Evolutionary conservation across 768 basidiomycete species (phyloP).

Genomic region (Leucocoprinus sp.): DNA sequence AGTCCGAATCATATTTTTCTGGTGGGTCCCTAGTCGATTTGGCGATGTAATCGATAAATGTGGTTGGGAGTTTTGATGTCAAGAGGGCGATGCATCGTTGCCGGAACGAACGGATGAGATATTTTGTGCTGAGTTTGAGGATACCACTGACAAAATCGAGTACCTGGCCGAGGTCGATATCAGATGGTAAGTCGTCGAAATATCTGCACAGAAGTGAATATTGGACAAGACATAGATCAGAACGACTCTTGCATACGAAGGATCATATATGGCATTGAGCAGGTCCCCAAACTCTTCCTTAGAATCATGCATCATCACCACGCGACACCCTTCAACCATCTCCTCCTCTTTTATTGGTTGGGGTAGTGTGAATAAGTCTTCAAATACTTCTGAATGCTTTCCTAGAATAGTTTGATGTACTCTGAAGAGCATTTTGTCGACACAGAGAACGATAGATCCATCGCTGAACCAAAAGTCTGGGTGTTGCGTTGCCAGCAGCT

Average conservation of each 20-base stretch:
- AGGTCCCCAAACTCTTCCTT: constrained; percentile 41
- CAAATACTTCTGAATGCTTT: constrained; percentile 58
- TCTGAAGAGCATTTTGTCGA: constrained; percentile 32
- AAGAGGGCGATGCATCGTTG: constrained; percentile 43
- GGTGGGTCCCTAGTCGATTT: constrained; percentile 16
- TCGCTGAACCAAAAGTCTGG: constrained; percentile 38
- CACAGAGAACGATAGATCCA: constrained; percentile 35
- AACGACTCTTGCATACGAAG: constrained; percentile 25
- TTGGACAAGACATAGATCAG: background rate
- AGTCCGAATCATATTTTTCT: constrained; percentile 29
- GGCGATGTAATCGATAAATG: constrained; percentile 28
- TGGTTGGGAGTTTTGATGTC: constrained; percentile 29
- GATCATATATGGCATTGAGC: constrained; percentile 44
- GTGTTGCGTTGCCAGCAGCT: constrained; percentile 17
- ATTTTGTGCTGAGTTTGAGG: constrained; percentile 57
- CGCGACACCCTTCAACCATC: constrained; percentile 40
- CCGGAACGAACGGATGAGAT: constrained; percentile 45
- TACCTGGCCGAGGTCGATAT: constrained; percentile 35
- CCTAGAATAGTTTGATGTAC: constrained; percentile 39
- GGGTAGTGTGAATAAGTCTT: constrained; percentile 51
- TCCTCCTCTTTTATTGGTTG: constrained; percentile 33
- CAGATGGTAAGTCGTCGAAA: constrained; percentile 26
- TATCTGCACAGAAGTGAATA: constrained; percentile 18
- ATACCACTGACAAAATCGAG: constrained; percentile 42
- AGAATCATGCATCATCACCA: constrained; percentile 42